Evolutionary conservation across 176 grass and related monocot species (phyloP).

Genomic region (Cymbopogon citratus): DNA sequence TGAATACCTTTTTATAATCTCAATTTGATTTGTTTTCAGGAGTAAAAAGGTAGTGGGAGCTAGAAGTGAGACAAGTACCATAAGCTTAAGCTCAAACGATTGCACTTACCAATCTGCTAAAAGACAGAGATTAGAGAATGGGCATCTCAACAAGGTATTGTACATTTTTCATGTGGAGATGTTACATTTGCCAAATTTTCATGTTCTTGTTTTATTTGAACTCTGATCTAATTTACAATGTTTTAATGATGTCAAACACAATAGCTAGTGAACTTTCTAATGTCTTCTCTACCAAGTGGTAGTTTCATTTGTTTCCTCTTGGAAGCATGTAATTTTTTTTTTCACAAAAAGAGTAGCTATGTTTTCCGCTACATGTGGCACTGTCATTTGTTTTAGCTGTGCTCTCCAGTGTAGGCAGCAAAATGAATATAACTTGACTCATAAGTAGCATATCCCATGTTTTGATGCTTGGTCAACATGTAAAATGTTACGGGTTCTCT

Average conservation of each 20-base stretch:
- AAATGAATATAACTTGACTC: no score
- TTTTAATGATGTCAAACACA: not conserved
- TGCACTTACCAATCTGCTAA: constrained; percentile 69
- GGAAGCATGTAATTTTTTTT: not conserved
- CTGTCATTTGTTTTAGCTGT: no score
- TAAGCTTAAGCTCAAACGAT: constrained; percentile 51
- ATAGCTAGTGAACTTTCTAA: not conserved
- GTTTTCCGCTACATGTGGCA: no score
- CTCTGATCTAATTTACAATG: not conserved
- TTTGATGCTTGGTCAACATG: not conserved
- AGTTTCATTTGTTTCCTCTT: not conserved
- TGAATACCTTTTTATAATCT: not conserved
- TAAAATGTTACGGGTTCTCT: not conserved
- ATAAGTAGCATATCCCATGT: no score
- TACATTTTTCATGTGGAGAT: not conserved
- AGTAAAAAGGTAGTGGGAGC: constrained; percentile 38
- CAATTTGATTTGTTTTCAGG: constrained; percentile 39
- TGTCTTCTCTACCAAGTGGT: not conserved
- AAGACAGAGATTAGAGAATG: constrained; percentile 90
- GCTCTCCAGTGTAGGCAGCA: no score
- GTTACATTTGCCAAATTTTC: not conserved
- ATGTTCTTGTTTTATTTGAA: not conserved
- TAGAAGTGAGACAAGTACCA: constrained; percentile 45
- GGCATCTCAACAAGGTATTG: constrained; percentile 71
- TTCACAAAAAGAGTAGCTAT: not conserved